Evolutionary conservation across 352 stramenopile genomes (phyloP).

Genomic region (Porosira glacialis): DNA sequence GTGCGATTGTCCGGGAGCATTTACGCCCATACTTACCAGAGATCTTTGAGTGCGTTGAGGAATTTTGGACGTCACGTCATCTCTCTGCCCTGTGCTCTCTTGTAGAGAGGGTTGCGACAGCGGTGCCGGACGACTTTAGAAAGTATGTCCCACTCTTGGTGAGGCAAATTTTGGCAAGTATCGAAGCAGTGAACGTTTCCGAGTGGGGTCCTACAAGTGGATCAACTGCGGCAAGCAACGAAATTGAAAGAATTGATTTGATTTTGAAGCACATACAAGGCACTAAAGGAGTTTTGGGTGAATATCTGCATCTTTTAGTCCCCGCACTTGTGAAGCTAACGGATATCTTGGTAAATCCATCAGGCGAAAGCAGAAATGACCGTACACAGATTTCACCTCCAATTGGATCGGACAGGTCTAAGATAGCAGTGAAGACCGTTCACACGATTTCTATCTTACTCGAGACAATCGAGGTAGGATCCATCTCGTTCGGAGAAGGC

Average conservation of each 20-base stretch:
- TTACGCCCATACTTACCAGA: constrained; percentile 93
- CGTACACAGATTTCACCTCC: constrained; percentile 78
- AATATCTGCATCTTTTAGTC: constrained; percentile 92
- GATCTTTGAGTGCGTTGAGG: constrained; percentile 93
- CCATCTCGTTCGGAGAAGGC: constrained; percentile 33
- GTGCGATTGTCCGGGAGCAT: constrained; percentile 92
- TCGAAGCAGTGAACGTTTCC: not conserved
- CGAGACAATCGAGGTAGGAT: constrained; percentile 53
- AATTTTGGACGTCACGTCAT: constrained; percentile 93
- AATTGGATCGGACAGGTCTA: constrained; percentile 75
- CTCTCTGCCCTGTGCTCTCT: constrained; percentile 92
- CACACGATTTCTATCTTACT: constrained; percentile 83
- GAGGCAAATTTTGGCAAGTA: constrained; percentile 69
- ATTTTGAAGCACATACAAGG: constrained; percentile 85
- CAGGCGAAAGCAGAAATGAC: constrained; percentile 72
- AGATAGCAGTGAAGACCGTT: constrained; percentile 58
- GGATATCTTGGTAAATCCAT: constrained; percentile 85
- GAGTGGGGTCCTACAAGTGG: constrained; percentile 51
- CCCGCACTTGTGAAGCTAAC: constrained; percentile 89
- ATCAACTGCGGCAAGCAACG: constrained; percentile 24
- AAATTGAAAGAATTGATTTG: constrained; percentile 66
- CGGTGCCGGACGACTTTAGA: constrained; percentile 83
- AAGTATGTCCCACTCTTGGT: constrained; percentile 77
- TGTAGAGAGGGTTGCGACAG: constrained; percentile 83
- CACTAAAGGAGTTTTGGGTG: constrained; percentile 87